These are phyloP conservation scores for Paraglomus occultum DNA, from an alignment of 192 early-diverging fungal species.

Conservation along the genomic window DNA sequence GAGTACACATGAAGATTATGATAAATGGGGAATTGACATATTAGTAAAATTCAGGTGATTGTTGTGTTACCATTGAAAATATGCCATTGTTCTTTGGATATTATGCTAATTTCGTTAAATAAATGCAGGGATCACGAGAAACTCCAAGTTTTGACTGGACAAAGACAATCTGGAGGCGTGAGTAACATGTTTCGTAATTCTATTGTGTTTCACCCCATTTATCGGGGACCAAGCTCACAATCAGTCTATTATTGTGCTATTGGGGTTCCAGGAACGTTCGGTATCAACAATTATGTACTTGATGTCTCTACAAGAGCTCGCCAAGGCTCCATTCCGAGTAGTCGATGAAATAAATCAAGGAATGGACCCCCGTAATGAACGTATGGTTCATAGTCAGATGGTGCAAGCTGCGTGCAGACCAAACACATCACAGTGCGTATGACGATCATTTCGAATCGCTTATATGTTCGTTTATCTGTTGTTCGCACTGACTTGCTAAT, in stretches of 20 bases:
- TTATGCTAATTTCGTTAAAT: background rate
- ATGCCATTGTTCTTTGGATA: background rate
- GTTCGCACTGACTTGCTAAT: background rate
- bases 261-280: constrained; percentile 69
- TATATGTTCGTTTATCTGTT: background rate
- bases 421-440: constrained; percentile 66
- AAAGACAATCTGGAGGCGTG: constrained; percentile 93
- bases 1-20: constrained; percentile 75
- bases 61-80: background rate
- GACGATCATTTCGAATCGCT: background rate
- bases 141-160: constrained; percentile 79
- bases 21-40: constrained; percentile 94
- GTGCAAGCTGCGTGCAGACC: constrained; percentile 75
- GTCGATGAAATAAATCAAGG: constrained; percentile 99
- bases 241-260: constrained; percentile 25
- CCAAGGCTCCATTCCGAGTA: constrained; percentile 91
- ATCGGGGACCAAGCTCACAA: background rate
- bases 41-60: constrained; percentile 86
- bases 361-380: constrained; percentile 97
- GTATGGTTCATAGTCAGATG: constrained; percentile 90
- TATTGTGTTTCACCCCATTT: background rate
- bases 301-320: constrained; percentile 87
- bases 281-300: constrained; percentile 96
- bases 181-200: constrained; percentile 21
- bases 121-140: constrained; percentile 68